Base-by-base conservation (phyloP, 805 yeast genomes). In the Saccharomycopsis amapae region DNA sequence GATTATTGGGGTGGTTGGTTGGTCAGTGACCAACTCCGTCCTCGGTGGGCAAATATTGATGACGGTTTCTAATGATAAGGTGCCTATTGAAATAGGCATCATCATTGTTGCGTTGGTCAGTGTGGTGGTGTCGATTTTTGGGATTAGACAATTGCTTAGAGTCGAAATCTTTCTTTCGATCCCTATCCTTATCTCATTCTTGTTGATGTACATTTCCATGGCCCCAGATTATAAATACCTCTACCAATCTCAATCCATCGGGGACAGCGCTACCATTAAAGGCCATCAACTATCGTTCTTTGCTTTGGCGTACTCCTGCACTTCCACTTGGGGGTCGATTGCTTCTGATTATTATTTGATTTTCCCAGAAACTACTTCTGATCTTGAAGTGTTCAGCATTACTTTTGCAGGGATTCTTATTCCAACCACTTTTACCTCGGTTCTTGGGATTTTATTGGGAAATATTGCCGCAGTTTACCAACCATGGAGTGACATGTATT, bases 11-110 rank as follows among this genome's bases (percentile, higher is more conserved):
- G 81, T 82, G 13, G 60, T 85, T 55, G 96, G 96, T n/a, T 87
- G 96, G 96, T 77, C 90, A n/a, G 80, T 87, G 30, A 88, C 86
- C n/a, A 86, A 85, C 59, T 76, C 84, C 54, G 93, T 86, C 40
- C 79, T 85, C 46, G 95, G 95, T 32, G 96, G 96, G 17, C 88
- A 87, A 62, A 81, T 87, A 49, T 62, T 87, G 40, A 69, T 77
- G 6, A 73, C 82, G 35, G 67, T 87, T 18, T 78, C 87, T 33
- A 64, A 78, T 54, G 84, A 76, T 13, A 72, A 68, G 50, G 72
- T 86, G 1, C 86, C 94, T 1, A 57, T 85, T 32, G 77, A 79
- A 58, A 79, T 78, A 17, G 95, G 95, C 3, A 81, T 87, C 46
- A 62, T 82, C 22, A 79, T 87, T 40, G 81, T 86, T 46, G 76